Evolutionary conservation across 768 basidiomycete genomes (phyloP), one percentile per base, ranked within the genome.

Genomic region (Leucosporidium creatinivorum): DNA sequence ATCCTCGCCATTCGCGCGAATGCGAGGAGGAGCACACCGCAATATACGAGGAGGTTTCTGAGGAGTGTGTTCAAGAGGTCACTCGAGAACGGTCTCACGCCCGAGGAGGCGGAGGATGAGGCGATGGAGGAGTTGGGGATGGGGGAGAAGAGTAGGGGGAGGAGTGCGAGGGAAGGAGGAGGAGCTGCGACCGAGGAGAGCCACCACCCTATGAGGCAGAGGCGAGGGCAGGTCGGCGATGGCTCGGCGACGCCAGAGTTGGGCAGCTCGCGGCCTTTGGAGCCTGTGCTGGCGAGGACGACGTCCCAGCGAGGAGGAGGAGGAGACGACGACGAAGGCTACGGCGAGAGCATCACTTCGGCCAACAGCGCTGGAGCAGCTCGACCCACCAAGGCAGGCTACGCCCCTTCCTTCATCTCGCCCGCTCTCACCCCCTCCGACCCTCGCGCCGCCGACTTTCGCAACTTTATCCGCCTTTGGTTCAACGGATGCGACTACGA

Each of bases 381-480:
- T 4, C 26, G 52, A 15, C 18, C 52, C 26, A 54, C 23, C 52
- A 54, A 28, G 26, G 15, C 30, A n/a, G 19, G 19, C 49, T 60
- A 65, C 67, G 61, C 44, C 57, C 63, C 62, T 52, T 68, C 36
- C 26, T 69, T 57, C 67, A 63, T 63, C 10, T 36, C 39, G 62
- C 57, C 58, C 48, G 56, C n/a, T 58, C 67, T 59, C 51, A 56
- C 58, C 21, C 68, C 58, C 12, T 19, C 50, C 23, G 74, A 75
- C 54, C 74, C 73, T 9, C 66, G 74, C n/a, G 74, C 74, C 4
- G 30, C 54, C 36, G 74, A 75, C 26, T 75, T 73, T 55, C 66
- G 75, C 25, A 36, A 73, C 17, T 58, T 60, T 30, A 50, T 71
- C 26, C 30, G 61, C n/a, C 31, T 33, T 50, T 76, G 75, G 75